A percentile compares a stretch with the other conserved stretches of the same genome.
phyloP scores from a whole-genome alignment of 2,329 filamentous ascomycete genomes.

The Xylaria sp. region DNA sequence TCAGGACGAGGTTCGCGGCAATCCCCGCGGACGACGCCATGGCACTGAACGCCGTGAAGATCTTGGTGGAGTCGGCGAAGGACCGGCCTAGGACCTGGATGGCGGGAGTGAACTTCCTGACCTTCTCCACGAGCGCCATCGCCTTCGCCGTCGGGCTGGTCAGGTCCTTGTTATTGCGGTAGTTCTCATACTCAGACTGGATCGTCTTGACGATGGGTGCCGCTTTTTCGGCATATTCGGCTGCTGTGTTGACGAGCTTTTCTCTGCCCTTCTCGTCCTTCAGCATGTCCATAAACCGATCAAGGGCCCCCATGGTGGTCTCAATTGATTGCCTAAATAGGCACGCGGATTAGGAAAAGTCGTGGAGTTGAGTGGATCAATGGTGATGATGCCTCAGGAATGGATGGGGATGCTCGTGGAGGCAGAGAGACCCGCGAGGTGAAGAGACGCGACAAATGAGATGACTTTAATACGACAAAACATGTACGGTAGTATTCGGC shows the following conservation, averaged over 20 bases:
- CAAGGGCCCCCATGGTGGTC: neutral
- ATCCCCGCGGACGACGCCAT: slow-evolving; percentile 31
- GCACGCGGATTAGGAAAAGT: neutral
- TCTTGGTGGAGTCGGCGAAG: slow-evolving; percentile 31
- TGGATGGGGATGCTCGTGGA: neutral
- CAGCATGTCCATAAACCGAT: neutral
- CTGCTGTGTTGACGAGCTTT: neutral
- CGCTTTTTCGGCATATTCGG: neutral
- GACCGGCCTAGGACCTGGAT: slow-evolving; percentile 36
- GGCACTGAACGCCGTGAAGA: slow-evolving; percentile 31
- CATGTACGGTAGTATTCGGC: neutral
- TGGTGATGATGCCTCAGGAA: neutral
- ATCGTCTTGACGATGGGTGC: slow-evolving; percentile 6
- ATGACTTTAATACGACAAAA: no score
- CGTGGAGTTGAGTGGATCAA: neutral
- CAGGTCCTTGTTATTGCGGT: neutral
- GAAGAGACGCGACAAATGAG: neutral
- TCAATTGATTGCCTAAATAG: neutral
- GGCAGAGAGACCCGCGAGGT: neutral
- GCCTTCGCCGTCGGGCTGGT: neutral
- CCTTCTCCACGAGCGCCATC: slow-evolving; percentile 3
- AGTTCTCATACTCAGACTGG: neutral
- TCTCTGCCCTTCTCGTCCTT: slow-evolving; percentile 1
- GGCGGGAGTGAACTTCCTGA: slow-evolving; percentile 27
- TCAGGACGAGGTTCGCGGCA: slow-evolving; percentile 33